Percentiles rank a stretch among this genome's conserved stretches.
Conservation (phyloP, 805 yeast genomes). For the Saturnispora ahearnii region DNA sequence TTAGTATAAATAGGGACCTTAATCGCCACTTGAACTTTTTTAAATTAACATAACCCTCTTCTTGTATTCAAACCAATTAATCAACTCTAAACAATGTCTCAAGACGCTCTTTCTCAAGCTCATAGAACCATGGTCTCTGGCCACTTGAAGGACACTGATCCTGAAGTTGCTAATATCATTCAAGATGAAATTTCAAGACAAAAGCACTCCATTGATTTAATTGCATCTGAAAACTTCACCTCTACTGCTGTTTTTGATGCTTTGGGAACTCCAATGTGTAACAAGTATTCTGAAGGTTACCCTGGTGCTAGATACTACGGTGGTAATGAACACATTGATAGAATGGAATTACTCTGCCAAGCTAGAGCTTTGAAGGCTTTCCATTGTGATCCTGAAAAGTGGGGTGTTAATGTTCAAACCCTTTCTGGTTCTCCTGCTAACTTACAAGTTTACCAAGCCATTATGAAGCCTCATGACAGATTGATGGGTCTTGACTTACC, state of each 20-base stretch:
- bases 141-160: constrained; percentile 60
- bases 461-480: constrained; percentile 84
- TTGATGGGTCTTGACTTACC: constrained; percentile 97
- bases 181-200: constrained; percentile 76
- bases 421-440: constrained; percentile 97
- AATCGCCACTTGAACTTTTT: background rate
- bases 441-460: constrained; percentile 82
- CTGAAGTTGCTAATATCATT: constrained; percentile 76
- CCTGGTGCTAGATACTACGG: constrained; percentile 98
- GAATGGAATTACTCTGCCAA: constrained; percentile 84
- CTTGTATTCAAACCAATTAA: background rate
- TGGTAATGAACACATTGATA: constrained; percentile 92
- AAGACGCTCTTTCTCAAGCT: constrained; percentile 57
- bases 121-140: constrained; percentile 61
- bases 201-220: constrained; percentile 82
- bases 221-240: constrained; percentile 95
- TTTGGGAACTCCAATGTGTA: constrained; percentile 93
- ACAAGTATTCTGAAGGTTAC: constrained; percentile 97
- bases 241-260: constrained; percentile 91
- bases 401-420: constrained; percentile 98
- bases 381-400: constrained; percentile 59
- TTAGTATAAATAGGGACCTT: background rate
- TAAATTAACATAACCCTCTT: too few species aligned
- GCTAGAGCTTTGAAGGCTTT: constrained; percentile 84
- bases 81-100: constrained; percentile 11